Evolutionary conservation across 768 basidiomycete species (phyloP).

Genomic region (Suillus ampliporus): DNA sequence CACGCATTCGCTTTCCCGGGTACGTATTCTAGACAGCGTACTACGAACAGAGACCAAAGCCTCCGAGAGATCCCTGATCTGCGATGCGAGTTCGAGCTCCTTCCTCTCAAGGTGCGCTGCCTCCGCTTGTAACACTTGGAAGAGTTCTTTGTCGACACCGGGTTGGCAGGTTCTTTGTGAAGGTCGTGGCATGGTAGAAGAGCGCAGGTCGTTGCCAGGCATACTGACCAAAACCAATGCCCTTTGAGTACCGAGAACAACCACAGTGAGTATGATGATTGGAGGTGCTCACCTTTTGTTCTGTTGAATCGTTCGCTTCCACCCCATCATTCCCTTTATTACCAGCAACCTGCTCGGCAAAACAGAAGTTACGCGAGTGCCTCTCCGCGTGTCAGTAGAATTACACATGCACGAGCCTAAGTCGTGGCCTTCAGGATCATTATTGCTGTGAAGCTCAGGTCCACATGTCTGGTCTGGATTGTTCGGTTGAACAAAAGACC

Average conservation of each 20-base stretch:
- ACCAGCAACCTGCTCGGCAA: not conserved
- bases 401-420: not conserved
- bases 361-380: not conserved
- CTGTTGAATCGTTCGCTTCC: not conserved
- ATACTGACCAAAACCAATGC: not conserved
- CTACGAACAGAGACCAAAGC: not conserved
- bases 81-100: not conserved
- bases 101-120: not conserved
- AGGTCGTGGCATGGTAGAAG: not conserved
- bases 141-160: not conserved
- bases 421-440: not conserved
- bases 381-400: not conserved
- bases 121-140: not conserved
- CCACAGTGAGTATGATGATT: not conserved
- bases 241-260: not conserved
- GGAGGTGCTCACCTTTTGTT: conserved; percentile 2
- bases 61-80: not conserved
- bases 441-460: not conserved
- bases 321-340: conserved; percentile 4
- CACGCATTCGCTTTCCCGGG: conserved; percentile 36
- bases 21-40: conserved; percentile 20
- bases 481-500: not conserved
- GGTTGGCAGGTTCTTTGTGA: not conserved
- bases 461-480: not conserved
- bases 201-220: not conserved